Conservation (phyloP, 177 flowering plant species). For the Vitis hybrid region DNA sequence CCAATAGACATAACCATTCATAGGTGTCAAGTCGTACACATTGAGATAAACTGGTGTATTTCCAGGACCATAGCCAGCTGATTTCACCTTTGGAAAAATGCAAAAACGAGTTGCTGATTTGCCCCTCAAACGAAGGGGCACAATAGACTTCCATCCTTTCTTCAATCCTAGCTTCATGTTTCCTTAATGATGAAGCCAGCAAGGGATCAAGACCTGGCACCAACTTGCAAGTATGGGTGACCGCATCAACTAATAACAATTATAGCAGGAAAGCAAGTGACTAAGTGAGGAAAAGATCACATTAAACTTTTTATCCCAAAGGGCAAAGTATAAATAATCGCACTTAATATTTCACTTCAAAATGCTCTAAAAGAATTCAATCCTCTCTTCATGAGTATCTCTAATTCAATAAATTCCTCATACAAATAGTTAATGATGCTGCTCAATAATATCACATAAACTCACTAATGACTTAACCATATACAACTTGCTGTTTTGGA, state of each 20-base stretch:
- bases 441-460: no score
- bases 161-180: constrained; percentile 64
- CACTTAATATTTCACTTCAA: no score
- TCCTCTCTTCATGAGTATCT: no score
- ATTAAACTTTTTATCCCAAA: no score
- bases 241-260: not conserved
- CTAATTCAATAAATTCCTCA: no score
- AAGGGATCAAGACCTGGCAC: constrained; percentile 23
- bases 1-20: constrained; percentile 94
- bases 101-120: constrained; percentile 81
- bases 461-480: no score
- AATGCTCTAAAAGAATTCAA: no score
- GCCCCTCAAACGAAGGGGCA: constrained; percentile 58
- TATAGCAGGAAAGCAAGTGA: no score
- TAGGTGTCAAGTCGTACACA: constrained; percentile 92
- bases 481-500: no score
- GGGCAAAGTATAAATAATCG: no score
- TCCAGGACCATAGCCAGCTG: constrained; percentile 55
- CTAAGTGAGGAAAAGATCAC: no score
- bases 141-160: constrained; percentile 70
- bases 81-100: constrained; percentile 67
- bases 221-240: constrained; percentile 20
- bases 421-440: no score
- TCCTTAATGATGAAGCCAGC: constrained; percentile 13
- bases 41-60: constrained; percentile 88